Base-by-base conservation (phyloP, 257 asterid species). In the Knoxia roxburghii region DNA sequence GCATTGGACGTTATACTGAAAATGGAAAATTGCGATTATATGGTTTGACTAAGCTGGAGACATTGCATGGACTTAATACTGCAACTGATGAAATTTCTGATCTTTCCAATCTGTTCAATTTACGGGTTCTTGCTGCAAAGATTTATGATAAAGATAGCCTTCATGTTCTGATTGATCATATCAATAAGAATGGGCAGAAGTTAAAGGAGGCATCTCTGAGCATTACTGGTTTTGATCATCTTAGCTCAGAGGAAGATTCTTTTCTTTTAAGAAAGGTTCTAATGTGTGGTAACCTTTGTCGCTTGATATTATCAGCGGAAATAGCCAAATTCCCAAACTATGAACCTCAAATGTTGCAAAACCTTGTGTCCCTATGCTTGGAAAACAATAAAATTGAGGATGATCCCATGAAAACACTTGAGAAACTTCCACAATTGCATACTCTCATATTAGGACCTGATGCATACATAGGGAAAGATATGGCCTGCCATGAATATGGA, bases 351-450 rank as follows among this genome's bases (percentile, higher is more conserved):
- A 2, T 32, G 20, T 20, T 5, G 3, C 6, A 50, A 27, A 5
- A 4, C 32, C 41, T 57, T 6, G 15, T 6, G 13, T 5, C 7
- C 0, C 6, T 57, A 15, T 1, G 0, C 0, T 3, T 57, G 4
- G 2, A 1, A 2, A 0, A 1, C 0, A 1, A 23, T 7, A 7
- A 46, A 7, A 57, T 48, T 45, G 62, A 50, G 40, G 74, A 70
- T 35, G 68, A 60, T 7, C 60, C 61, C 15, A 46, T 70, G 61
- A 4, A 5, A 39, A 55, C 48, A 6, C 58, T 60, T 2, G 68
- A 70, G 35, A 59, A 5, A 27, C 61, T 70, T 48, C 68, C 68
- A 8, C 51, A 61, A 24, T 61, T 70, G 8, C 21, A 12, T 6
- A 7, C 0, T 4, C 53, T 60, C 15, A 0, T 12, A 11, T 37